Conservation (phyloP, 2,329 filamentous ascomycete species). For the Penicillium sp. region DNA sequence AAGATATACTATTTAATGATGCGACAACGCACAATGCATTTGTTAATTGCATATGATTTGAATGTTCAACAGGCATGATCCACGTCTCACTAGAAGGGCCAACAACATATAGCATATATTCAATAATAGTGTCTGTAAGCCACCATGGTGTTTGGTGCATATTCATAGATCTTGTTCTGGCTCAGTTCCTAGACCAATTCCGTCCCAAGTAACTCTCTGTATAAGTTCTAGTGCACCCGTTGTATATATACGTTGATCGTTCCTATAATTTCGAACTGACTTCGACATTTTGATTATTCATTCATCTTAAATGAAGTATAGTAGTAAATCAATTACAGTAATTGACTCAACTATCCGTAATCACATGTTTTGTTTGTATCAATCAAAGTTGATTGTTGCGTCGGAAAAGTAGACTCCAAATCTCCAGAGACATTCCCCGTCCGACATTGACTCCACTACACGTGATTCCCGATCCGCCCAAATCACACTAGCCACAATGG, state of each 20-base stretch:
- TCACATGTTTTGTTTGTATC: background rate
- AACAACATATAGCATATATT: background rate
- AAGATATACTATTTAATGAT: constrained; percentile 8
- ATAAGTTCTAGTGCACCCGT: too few relatives aligned
- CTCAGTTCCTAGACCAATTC: background rate
- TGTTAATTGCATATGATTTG: constrained; percentile 4
- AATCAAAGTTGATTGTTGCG: background rate
- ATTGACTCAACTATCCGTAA: background rate
- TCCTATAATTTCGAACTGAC: background rate
- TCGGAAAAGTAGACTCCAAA: background rate
- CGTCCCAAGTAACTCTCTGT: background rate
- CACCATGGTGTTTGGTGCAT: background rate
- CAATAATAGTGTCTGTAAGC: background rate
- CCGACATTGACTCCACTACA: background rate
- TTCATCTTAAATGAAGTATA: background rate
- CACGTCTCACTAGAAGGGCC: background rate
- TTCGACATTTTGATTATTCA: background rate
- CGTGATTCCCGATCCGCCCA: constrained; percentile 2
- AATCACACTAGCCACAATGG: constrained; percentile 19
- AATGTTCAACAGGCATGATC: background rate
- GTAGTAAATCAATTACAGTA: background rate
- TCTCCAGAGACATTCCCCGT: background rate
- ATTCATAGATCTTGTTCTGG: background rate
- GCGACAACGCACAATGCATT: constrained; percentile 3
- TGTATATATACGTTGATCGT: too few relatives aligned